Base-by-base conservation (phyloP, 148 eudicot genomes). In the Dianthus caryophyllus region DNA sequence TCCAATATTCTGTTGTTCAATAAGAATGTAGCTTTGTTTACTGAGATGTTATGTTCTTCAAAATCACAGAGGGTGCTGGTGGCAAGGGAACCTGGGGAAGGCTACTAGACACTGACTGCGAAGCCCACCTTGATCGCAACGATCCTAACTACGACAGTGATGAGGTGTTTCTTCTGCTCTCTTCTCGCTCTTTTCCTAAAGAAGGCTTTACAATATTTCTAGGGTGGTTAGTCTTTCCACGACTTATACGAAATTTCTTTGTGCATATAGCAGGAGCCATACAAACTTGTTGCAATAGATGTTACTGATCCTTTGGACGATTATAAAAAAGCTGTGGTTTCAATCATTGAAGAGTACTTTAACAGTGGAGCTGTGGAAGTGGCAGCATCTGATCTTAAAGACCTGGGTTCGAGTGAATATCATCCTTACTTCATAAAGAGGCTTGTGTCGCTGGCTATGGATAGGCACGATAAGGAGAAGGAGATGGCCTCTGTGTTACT, bases 11-110 rank as follows among this genome's bases (percentile, higher is more conserved):
- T 8, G 26, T 21, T 15, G 18, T n/a, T 25, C 12, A 12, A 21
- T 21, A 21, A 55, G 11, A 53, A 21, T 52, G 21, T 41, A 46
- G 10, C 29, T 56, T 30, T 24, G 17, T 43, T 50, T 38, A 2
- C 63, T 66, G 17, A 60, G 27, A 16, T 50, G 18, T 26, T 56
- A 26, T 15, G 18, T 25, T 33, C 6, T 65, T 75, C 61, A 41
- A 18, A 27, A 75, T 67, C 68, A 69, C 84, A 93, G 96, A 93
- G 73, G 98, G 98, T 65, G 98, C 75, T 65, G 96, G 98, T 73
- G 98, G 98, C 29, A 93, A 93, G 83, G 98, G 97, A 60, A 93
- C 96, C 26, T 93, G 98, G 98, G 98, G 98, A 64, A 89, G 80
- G 77, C 79, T 87, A 59, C 95, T 93, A 29, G 98, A 93, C 72